Conservation (phyloP, 2,329 filamentous ascomycete species). For the Penicillium vulpinum region DNA sequence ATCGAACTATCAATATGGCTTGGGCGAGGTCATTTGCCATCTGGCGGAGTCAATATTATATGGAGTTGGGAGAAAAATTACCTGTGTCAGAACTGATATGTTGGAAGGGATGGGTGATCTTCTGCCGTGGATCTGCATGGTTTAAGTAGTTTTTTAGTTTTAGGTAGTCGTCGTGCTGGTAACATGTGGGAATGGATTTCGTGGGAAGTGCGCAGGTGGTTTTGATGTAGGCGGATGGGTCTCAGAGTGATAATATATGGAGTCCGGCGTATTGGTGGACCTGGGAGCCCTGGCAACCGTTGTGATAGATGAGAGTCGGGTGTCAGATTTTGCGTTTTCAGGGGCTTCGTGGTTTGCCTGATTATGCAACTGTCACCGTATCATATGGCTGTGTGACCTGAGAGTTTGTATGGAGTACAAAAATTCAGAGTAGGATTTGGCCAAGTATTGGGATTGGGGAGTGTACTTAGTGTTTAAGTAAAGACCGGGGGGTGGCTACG, state of each 20-base stretch:
- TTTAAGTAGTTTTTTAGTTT: slow-evolving; percentile 6
- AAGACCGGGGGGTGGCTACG: not conserved
- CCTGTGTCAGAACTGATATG: slow-evolving; percentile 14
- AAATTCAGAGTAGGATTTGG: not conserved
- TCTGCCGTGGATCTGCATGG: slow-evolving; percentile 9
- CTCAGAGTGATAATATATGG: slow-evolving; percentile 9
- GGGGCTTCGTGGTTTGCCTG: slow-evolving; percentile 5
- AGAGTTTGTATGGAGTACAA: not conserved
- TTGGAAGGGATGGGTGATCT: slow-evolving; percentile 6
- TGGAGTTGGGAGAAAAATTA: slow-evolving; percentile 6
- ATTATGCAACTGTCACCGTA: not conserved
- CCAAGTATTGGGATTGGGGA: not conserved
- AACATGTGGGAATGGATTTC: slow-evolving; percentile 10
- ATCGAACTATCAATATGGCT: slow-evolving; percentile 3
- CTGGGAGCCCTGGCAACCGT: slow-evolving; percentile 11
- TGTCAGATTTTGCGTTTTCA: slow-evolving; percentile 3
- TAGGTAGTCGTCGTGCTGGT: not conserved
- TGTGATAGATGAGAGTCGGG: slow-evolving; percentile 8
- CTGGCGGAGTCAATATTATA: not conserved
- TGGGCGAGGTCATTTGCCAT: not conserved
- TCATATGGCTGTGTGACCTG: not conserved
- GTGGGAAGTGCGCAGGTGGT: slow-evolving; percentile 2
- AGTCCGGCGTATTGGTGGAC: slow-evolving; percentile 3
- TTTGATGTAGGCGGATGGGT: slow-evolving; percentile 5
- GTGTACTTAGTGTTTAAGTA: not conserved